Percentiles rank a stretch among this genome's conserved stretches.
These are phyloP conservation scores for Rhododendron simsii DNA, from an alignment of 148 eudicot genomes.

Conservation along the genomic window DNA sequence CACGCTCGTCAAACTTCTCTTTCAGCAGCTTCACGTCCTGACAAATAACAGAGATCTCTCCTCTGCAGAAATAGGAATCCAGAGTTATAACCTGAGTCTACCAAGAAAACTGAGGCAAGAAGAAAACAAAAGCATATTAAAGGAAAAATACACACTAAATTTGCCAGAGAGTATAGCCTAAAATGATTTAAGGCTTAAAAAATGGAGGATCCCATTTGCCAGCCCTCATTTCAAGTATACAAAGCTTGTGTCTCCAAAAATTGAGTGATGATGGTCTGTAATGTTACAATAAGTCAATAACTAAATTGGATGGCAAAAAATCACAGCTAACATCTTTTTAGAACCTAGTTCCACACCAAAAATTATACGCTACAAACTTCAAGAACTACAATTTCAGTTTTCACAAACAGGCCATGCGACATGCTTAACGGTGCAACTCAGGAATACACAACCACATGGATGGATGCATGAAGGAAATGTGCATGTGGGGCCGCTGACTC, in stretches of 20 bases:
- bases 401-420: not conserved
- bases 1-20: constrained; percentile 54
- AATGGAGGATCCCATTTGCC: not conserved
- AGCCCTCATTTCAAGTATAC: not conserved
- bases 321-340: not conserved
- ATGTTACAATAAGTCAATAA: not conserved
- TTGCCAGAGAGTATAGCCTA: not conserved
- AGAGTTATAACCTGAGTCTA: not conserved
- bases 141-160: not conserved
- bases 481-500: not conserved
- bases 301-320: not conserved
- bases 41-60: constrained; percentile 79
- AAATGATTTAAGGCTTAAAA: not conserved
- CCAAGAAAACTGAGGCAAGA: not conserved
- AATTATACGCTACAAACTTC: not conserved
- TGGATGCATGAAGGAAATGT: not conserved
- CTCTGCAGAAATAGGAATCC: constrained; percentile 41
- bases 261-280: not conserved
- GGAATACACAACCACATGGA: not conserved
- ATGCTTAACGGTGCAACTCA: not conserved
- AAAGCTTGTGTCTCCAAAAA: not conserved
- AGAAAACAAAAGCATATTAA: not conserved
- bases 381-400: not conserved
- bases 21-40: constrained; percentile 67
- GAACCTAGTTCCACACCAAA: not conserved